phyloP scores from a whole-genome alignment of 192 early-diverging fungal genomes.

The Gamsiella multidivaricata region DNA sequence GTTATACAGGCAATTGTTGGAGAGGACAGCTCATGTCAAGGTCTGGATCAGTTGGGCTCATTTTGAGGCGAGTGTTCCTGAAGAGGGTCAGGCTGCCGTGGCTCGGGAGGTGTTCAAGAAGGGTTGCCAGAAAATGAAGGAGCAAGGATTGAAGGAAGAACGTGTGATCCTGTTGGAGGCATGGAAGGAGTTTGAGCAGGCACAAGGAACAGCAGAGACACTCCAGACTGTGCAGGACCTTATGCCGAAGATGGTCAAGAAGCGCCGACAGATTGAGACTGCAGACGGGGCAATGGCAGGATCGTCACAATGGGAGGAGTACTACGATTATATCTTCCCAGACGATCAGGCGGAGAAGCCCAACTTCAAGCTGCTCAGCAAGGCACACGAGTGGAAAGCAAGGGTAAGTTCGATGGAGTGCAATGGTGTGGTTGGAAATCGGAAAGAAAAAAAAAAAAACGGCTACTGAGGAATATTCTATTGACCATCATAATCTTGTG shows the following conservation, averaged over 20 bases:
- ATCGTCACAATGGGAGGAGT: constrained; percentile 90
- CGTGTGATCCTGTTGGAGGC: constrained; percentile 89
- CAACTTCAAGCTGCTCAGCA: constrained; percentile 90
- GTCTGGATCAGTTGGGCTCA: constrained; percentile 96
- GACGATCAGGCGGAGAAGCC: constrained; percentile 91
- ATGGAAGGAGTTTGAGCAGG: constrained; percentile 88
- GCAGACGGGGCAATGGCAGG: constrained; percentile 53
- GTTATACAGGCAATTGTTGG: constrained; percentile 87
- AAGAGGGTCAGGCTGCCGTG: constrained; percentile 60
- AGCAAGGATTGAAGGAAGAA: constrained; percentile 84
- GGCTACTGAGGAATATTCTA: too few relatives aligned
- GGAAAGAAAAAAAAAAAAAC: not conserved
- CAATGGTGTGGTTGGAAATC: too few relatives aligned
- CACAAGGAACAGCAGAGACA: constrained; percentile 64
- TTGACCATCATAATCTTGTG: not conserved
- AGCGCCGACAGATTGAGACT: constrained; percentile 76
- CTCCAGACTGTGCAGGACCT: constrained; percentile 72
- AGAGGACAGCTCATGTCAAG: constrained; percentile 94
- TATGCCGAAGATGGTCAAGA: constrained; percentile 94
- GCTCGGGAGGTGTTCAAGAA: constrained; percentile 83
- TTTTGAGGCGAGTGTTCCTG: constrained; percentile 81
- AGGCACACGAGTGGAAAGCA: constrained; percentile 88
- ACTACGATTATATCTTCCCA: constrained; percentile 98
- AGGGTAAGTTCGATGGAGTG: too few relatives aligned
- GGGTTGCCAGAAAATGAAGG: constrained; percentile 77